Conservation (phyloP, 2,329 filamentous ascomycete species). For the Phoma sp. region DNA sequence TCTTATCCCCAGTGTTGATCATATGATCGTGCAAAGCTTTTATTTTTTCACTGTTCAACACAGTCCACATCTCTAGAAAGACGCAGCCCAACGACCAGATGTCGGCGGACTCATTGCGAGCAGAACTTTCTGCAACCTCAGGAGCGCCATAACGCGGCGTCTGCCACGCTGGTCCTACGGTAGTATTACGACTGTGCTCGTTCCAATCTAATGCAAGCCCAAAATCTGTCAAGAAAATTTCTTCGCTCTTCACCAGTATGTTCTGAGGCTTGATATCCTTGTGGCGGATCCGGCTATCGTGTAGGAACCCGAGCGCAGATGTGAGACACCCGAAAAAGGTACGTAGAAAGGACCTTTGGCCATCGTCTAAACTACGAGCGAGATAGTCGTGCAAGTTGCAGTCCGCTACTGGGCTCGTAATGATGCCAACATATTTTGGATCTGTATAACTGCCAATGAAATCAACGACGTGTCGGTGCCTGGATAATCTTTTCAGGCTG, state of each 20-base stretch:
- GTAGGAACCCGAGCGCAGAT: constrained; percentile 17
- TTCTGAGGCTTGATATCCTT: constrained; percentile 27
- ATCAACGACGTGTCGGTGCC: constrained; percentile 28
- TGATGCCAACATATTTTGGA: constrained; percentile 32
- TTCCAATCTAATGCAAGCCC: constrained; percentile 23
- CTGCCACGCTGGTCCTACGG: constrained; percentile 6
- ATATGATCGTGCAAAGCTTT: neutral
- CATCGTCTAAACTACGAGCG: neutral
- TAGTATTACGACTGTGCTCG: constrained; percentile 16
- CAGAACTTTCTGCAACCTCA: constrained; percentile 18
- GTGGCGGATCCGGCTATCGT: constrained; percentile 20
- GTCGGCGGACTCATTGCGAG: constrained; percentile 25
- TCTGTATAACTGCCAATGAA: constrained; percentile 43
- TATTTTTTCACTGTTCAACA: constrained; percentile 10
- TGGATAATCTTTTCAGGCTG: constrained; percentile 18
- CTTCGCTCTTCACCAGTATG: constrained; percentile 15
- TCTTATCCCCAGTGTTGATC: neutral
- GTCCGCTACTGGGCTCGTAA: constrained; percentile 38
- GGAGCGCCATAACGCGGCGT: constrained; percentile 29
- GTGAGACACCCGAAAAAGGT: constrained; percentile 22
- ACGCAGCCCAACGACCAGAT: constrained; percentile 32
- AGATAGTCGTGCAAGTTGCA: constrained; percentile 27
- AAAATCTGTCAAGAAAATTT: constrained; percentile 25
- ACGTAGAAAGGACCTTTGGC: constrained; percentile 18
- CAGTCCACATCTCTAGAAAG: constrained; percentile 29